Conservation (phyloP, 73 alveolate genomes). For the Uronychia binucleata region DNA sequence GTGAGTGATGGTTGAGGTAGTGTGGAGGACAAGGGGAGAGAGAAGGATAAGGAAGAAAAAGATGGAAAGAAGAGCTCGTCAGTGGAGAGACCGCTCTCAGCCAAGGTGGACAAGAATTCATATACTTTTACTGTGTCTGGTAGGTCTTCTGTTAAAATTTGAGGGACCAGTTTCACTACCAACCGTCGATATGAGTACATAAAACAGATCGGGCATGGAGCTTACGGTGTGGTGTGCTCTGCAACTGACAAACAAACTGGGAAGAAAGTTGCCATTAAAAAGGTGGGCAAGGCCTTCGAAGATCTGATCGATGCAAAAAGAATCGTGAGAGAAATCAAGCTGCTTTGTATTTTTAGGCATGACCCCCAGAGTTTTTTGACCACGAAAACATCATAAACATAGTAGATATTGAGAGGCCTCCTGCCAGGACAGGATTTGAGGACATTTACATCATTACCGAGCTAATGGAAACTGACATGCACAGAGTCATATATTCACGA, state of each 20-base stretch:
- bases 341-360: not conserved
- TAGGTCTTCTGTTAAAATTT: conserved; percentile 53
- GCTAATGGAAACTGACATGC: conserved; percentile 86
- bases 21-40: too few relatives aligned
- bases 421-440: conserved; percentile 58
- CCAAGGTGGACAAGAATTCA: not conserved
- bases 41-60: not conserved
- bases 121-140: conserved; percentile 20
- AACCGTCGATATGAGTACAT: conserved; percentile 62
- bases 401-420: conserved; percentile 83
- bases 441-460: conserved; percentile 83
- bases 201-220: conserved; percentile 71
- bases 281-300: conserved; percentile 73
- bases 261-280: conserved; percentile 76
- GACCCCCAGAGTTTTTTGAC: conserved; percentile 58
- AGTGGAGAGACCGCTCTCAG: not conserved
- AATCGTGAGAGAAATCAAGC: conserved; percentile 67
- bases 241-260: conserved; percentile 54
- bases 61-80: not conserved
- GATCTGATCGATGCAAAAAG: conserved; percentile 67
- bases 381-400: conserved; percentile 89
- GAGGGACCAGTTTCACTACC: conserved; percentile 58
- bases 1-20: too few relatives aligned
- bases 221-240: conserved; percentile 74
- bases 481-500: conserved; percentile 74